phyloP scores from a whole-genome alignment of 164 flowering plant species.

The Stephania cephalantha region DNA sequence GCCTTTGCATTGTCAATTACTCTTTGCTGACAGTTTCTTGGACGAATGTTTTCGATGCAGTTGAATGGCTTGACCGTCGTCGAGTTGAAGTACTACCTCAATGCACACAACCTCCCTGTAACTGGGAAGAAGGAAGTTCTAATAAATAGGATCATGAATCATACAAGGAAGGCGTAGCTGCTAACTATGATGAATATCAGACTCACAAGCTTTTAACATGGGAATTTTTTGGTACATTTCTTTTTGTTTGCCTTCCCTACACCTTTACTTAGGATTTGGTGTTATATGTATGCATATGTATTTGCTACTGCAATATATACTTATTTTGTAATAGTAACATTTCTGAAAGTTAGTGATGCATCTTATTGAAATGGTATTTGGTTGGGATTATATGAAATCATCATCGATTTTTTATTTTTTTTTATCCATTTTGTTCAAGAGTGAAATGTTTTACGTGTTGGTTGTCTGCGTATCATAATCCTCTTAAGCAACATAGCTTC shows the following conservation, averaged over 20 bases:
- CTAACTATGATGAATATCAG: too few species aligned
- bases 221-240: neutral
- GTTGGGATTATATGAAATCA: too few species aligned
- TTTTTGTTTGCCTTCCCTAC: neutral
- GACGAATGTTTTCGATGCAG: conserved; percentile 35
- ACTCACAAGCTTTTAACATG: neutral
- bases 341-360: too few species aligned
- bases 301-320: too few species aligned
- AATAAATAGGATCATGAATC: conserved; percentile 61
- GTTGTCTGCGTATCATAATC: too few species aligned
- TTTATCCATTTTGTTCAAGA: too few species aligned
- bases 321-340: too few species aligned
- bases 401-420: too few species aligned
- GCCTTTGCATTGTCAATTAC: neutral
- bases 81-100: conserved; percentile 66
- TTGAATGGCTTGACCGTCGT: conserved; percentile 68
- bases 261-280: neutral
- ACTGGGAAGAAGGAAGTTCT: conserved; percentile 77
- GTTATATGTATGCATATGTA: neutral
- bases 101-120: conserved; percentile 63
- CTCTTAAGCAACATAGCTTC: too few species aligned
- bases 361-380: too few species aligned
- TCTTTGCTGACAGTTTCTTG: neutral
- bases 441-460: too few species aligned
- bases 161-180: conserved; percentile 47